Base-by-base conservation (phyloP, 176 grass and related monocot genomes). In the Juncus inflexus region DNA sequence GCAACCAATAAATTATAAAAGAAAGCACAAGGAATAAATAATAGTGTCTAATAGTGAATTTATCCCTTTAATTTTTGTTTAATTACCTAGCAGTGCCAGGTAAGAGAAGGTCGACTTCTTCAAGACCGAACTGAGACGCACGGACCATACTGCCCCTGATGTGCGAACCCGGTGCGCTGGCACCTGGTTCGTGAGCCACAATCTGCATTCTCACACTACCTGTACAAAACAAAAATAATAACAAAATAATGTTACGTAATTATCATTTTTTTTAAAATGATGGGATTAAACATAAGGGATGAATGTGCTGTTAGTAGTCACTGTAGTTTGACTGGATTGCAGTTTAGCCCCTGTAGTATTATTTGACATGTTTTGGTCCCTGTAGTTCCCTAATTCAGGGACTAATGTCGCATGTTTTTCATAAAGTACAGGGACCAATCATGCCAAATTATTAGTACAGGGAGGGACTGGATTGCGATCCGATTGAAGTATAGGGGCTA, bases 101-200 rank as follows among this genome's bases (percentile, higher is more conserved):
- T 64, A 97, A 83, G 81, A 97, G 74, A 77, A 97, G 75, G 77
- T 97, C 94, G 7, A 97, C 88, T 82, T 97, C 94, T 77, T 92
- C 85, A 16, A 84, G 84, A 77, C 94, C 94, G 53, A 79, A 84
- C 91, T 88, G 84, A 49, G 94, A 86, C 69, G 85, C 88, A 67
- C 94, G 91, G 73, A 97, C 86, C 74, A 87, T 92, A 77, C 94
- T 97, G 57, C 94, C 94, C 88, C 94, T 83, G 58, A 97, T 97
- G 75, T 97, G 94, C 3, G 94, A 89, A 80, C 94, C 94, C 51
- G 77, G 84, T 45, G 86, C 70, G 52, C 62, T 83, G 37, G 72
- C 70, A 77, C 94, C 83, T 80, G 94, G 94, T 74, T 97, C 94
- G 68, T 97, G 83, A 77, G 88, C 84, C 49, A 92, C 88, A 62